phyloP scores from a whole-genome alignment of 805 yeast species.

The Candida ortonii region DNA sequence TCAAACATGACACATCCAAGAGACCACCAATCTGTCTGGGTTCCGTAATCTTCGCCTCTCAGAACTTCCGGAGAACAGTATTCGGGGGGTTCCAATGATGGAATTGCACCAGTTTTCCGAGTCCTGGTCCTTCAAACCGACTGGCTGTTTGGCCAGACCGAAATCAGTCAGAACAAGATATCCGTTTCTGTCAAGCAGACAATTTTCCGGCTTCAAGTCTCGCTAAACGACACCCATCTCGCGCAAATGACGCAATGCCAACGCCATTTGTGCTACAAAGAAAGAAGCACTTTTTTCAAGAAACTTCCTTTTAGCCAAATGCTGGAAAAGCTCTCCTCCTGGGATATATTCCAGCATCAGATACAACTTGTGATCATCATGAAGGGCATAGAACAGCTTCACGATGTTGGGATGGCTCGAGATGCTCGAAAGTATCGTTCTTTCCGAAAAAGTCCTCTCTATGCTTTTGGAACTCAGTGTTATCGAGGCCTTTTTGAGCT shows the following conservation, averaged over 20 bases:
- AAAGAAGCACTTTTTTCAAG: slow-evolving; percentile 64
- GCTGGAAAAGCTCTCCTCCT: slow-evolving; percentile 83
- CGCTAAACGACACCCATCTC: slow-evolving; percentile 77
- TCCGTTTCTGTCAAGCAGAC: slow-evolving; percentile 69
- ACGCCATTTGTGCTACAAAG: slow-evolving; percentile 76
- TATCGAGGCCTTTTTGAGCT: slow-evolving; percentile 74
- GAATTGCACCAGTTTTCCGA: slow-evolving; percentile 48
- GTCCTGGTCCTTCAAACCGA: slow-evolving; percentile 15
- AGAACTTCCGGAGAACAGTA: slow-evolving; percentile 88
- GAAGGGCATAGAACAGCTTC: slow-evolving; percentile 77
- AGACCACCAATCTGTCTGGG: slow-evolving; percentile 86
- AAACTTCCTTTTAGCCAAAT: slow-evolving; percentile 44
- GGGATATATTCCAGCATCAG: slow-evolving; percentile 76
- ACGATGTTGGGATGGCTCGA: slow-evolving; percentile 81
- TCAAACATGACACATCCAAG: slow-evolving; percentile 78
- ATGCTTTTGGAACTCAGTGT: slow-evolving; percentile 49
- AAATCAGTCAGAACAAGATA: slow-evolving; percentile 82
- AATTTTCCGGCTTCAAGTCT: slow-evolving; percentile 87
- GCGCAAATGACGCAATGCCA: slow-evolving; percentile 74
- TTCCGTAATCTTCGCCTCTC: slow-evolving; percentile 72
- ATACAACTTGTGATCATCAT: slow-evolving; percentile 70
- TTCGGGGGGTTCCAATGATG: slow-evolving; percentile 73
- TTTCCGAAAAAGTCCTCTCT: slow-evolving; percentile 75
- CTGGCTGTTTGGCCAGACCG: slow-evolving; percentile 61
- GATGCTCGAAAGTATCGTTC: slow-evolving; percentile 58